Base-by-base conservation (phyloP, 495 filamentous ascomycete species). In the Amniculicola lignicola region DNA sequence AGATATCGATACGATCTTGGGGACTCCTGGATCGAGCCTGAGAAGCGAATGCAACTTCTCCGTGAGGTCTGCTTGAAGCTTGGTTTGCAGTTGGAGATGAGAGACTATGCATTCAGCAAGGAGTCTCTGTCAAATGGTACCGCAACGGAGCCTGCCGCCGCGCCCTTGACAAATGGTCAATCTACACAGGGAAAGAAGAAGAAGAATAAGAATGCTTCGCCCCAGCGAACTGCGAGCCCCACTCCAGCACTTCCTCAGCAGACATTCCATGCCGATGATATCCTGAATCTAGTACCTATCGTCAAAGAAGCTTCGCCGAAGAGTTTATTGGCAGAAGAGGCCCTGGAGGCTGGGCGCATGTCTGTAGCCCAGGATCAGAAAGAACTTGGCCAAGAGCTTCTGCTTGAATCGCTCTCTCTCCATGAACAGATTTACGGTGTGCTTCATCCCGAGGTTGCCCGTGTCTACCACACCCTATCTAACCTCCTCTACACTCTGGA, bases 391-490 rank as follows among this genome's bases (percentile, higher is more conserved):
- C 92, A 96, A 74, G 93, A 97, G 69, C 82, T 99, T 44, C 81
- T 99, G 31, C 76, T 97, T 39, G 94, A 99, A 69, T 95, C 90
- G 18, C 77, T 99, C 56, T 95, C 93, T 40, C 78, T 99, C 25
- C 90, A 99, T 65, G 94, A 99, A 74, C 94, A 99, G 72, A 96
- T 99, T 65, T 99, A 99, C 65, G 94, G 94, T 52, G 90, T 96
- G 35, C 79, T 99, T 19, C 94, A 99, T 69, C 90, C 94, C 10
- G 94, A 99, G 72, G 91, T 97, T 61, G 91, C 92, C 49, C 83
- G 92, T 69, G 84, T 95, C 28, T 99, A 99, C 75, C 88, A 94
- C 70, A 87, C 86, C 33, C 77, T 99, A 24, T 95, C 94, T 5
- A 94, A 93, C 79, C 78, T 97, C 37, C 96, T 95, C 74, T 96